Evolutionary conservation across 2,329 filamentous ascomycete species (phyloP).

Genomic region (Claviceps quebecensis): DNA sequence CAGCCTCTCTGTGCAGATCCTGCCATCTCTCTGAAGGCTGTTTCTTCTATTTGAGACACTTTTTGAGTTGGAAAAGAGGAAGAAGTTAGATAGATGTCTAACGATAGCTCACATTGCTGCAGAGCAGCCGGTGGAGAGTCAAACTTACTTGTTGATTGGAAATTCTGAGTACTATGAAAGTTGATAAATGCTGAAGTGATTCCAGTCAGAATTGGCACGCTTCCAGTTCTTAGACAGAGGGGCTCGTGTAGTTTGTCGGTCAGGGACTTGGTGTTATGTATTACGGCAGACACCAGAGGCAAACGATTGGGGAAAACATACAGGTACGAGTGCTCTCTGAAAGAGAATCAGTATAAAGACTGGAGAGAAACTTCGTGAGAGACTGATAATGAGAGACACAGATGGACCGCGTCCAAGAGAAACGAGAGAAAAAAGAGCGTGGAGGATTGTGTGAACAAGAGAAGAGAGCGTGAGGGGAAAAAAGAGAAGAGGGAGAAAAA

Average conservation of each 20-base stretch:
- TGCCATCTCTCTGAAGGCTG: background rate
- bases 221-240: background rate
- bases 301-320: constrained; percentile 2
- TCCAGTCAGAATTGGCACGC: background rate
- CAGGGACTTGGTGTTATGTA: background rate
- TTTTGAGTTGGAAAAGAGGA: background rate
- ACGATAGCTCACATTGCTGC: background rate
- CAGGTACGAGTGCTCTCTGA: background rate
- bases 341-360: background rate
- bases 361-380: background rate
- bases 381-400: background rate
- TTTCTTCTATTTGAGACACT: constrained; percentile 1
- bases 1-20: background rate
- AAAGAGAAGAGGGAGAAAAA: background rate
- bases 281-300: background rate
- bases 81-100: background rate
- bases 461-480: background rate
- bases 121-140: background rate
- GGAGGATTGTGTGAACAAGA: background rate
- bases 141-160: background rate
- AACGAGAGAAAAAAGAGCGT: constrained; percentile 1
- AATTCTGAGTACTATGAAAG: background rate
- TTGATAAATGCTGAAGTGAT: background rate
- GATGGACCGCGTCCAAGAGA: background rate
- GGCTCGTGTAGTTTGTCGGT: constrained; percentile 1